Conservation (phyloP, 805 yeast genomes). For the Pichia ethanolica region DNA sequence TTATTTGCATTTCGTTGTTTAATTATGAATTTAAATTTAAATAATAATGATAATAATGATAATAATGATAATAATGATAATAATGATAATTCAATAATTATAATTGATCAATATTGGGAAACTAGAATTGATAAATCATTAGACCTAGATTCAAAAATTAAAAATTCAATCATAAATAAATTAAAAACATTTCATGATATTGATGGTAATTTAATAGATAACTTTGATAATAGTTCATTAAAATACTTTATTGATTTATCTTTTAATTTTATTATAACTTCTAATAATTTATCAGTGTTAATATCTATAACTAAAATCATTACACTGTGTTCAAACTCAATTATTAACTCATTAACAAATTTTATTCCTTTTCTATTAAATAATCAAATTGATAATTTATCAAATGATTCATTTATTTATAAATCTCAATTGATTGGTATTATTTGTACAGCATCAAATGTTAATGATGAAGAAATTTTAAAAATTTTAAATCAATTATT, state of each 20-base stretch:
- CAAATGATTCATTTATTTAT: slow-evolving; percentile 19
- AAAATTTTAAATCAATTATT: slow-evolving; percentile 8
- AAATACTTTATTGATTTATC: slow-evolving; percentile 26
- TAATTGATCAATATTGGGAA: slow-evolving; percentile 69
- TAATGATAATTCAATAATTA: slow-evolving; percentile 61
- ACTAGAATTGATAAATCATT: slow-evolving; percentile 61
- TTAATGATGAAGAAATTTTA: slow-evolving; percentile 10
- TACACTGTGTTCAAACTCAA: slow-evolving; percentile 16
- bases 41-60: no score
- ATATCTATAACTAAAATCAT: slow-evolving; percentile 19
- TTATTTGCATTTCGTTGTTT: slow-evolving; percentile 50
- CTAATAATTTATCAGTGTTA: slow-evolving; percentile 8
- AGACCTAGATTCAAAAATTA: slow-evolving; percentile 50
- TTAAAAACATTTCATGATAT: slow-evolving; percentile 11
- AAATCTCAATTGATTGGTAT: slow-evolving; percentile 24
- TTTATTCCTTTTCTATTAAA: slow-evolving; percentile 12
- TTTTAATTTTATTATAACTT: slow-evolving; percentile 20
- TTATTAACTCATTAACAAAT: slow-evolving; percentile 11
- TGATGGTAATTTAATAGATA: slow-evolving; percentile 11
- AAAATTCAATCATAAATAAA: slow-evolving; percentile 20
- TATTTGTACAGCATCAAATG: slow-evolving; percentile 31
- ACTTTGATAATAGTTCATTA: slow-evolving; percentile 9
- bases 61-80: no score
- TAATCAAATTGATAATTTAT: slow-evolving; percentile 13
- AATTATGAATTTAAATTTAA: slow-evolving; percentile 57